Percentiles rank a stretch among this genome's conserved stretches.
phyloP scores from a whole-genome alignment of 148 eudicot genomes.

The Diospyros lotus region DNA sequence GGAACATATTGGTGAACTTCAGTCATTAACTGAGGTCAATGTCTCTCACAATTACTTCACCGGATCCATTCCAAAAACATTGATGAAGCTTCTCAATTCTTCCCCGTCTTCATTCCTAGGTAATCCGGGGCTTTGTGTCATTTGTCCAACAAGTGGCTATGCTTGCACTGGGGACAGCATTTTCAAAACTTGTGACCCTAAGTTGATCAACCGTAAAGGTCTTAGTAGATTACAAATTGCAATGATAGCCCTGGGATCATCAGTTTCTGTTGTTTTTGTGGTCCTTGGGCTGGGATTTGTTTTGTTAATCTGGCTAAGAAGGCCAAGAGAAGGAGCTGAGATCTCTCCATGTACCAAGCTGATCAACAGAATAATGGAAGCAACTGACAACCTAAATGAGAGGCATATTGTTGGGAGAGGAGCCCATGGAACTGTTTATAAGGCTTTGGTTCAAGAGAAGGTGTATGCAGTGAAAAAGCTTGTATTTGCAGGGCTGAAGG shows the following conservation, averaged over 20 bases:
- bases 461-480: slow-evolving; percentile 73
- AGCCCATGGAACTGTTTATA: slow-evolving; percentile 81
- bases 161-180: slow-evolving; percentile 25
- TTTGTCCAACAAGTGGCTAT: slow-evolving; percentile 23
- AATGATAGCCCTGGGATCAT: slow-evolving; percentile 44
- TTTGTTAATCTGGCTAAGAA: slow-evolving; percentile 20
- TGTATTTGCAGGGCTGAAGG: slow-evolving; percentile 32
- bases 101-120: slow-evolving; percentile 53
- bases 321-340: slow-evolving; percentile 23
- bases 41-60: slow-evolving; percentile 41
- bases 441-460: slow-evolving; percentile 45
- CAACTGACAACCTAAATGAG: slow-evolving; percentile 55
- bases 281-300: slow-evolving; percentile 26
- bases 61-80: slow-evolving; percentile 45
- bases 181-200: slow-evolving; percentile 38
- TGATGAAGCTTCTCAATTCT: slow-evolving; percentile 36
- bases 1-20: slow-evolving; percentile 35
- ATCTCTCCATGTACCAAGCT: slow-evolving; percentile 40
- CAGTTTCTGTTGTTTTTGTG: slow-evolving; percentile 24
- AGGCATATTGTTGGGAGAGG: slow-evolving; percentile 71
- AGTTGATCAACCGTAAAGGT: slow-evolving; percentile 14
- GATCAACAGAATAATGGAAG: slow-evolving; percentile 51
- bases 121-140: slow-evolving; percentile 51
- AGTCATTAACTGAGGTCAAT: slow-evolving; percentile 41
- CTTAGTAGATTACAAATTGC: slow-evolving; percentile 34